These are phyloP conservation scores for Talaromyces sp. DNA, from an alignment of 2,329 filamentous ascomycete genomes.

Conservation along the genomic window DNA sequence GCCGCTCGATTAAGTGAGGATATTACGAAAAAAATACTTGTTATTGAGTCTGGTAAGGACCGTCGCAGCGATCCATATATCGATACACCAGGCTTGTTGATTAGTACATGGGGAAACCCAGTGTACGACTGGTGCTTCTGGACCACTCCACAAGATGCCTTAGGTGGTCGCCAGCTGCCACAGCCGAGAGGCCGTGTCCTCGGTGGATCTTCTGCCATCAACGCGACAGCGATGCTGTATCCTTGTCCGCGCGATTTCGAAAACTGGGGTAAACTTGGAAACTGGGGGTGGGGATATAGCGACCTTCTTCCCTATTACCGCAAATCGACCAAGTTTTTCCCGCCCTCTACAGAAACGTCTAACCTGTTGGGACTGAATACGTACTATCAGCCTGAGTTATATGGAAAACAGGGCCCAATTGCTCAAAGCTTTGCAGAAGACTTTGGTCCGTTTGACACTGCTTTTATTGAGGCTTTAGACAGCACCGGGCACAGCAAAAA, in stretches of 20 bases:
- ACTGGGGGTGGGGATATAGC: neutral
- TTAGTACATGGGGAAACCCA: neutral
- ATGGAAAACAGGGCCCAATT: neutral
- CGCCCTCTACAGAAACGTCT: neutral
- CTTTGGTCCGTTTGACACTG: neutral
- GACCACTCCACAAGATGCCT: neutral
- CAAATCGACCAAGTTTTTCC: neutral
- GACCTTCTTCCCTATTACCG: neutral
- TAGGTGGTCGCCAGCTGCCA: neutral
- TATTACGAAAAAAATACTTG: neutral
- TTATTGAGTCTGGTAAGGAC: slow-evolving; percentile 6
- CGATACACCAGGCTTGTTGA: neutral
- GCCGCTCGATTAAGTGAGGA: slow-evolving; percentile 26
- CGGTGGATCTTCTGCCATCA: slow-evolving; percentile 4
- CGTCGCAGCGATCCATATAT: neutral
- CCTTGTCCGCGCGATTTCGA: neutral
- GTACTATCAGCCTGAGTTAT: neutral
- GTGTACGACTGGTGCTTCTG: slow-evolving; percentile 1
- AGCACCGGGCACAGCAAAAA: neutral
- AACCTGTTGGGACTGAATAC: neutral
- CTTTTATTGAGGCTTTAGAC: neutral
- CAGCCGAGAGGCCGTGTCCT: slow-evolving; percentile 4
- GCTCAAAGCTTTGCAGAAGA: neutral
- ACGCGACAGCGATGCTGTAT: neutral
- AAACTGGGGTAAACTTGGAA: neutral